Evolutionary conservation across 352 stramenopile species (phyloP).

Genomic region (Globisporangium barbulae): DNA sequence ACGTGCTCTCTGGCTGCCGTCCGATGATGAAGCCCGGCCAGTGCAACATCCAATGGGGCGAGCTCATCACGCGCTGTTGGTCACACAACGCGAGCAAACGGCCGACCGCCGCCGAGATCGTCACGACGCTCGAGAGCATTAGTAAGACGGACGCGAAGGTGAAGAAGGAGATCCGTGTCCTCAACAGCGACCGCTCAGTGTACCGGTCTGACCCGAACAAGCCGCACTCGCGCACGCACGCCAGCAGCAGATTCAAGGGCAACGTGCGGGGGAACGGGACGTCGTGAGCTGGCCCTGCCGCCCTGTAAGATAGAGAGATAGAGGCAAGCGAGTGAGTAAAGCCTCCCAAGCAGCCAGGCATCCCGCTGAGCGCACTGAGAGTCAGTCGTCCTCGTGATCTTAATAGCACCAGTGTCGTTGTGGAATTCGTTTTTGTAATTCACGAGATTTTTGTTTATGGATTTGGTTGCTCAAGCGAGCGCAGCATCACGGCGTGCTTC

Average conservation of each 20-base stretch:
- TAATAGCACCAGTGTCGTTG: constrained; percentile 10
- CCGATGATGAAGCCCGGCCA: constrained; percentile 72
- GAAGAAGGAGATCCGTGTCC: constrained; percentile 61
- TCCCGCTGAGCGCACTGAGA: background rate
- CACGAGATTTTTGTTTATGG: background rate
- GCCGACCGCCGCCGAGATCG: constrained; percentile 77
- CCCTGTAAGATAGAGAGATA: constrained; percentile 20
- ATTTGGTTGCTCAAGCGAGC: background rate
- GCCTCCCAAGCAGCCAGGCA: background rate
- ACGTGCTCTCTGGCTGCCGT: constrained; percentile 70
- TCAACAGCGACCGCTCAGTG: constrained; percentile 80
- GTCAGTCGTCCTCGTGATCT: background rate
- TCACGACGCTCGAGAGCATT: constrained; percentile 75
- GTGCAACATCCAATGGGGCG: constrained; percentile 82
- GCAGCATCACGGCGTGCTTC: constrained; percentile 17
- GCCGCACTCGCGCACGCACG: constrained; percentile 42
- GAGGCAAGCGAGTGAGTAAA: constrained; percentile 4
- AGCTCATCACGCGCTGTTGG: constrained; percentile 84
- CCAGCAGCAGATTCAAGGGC: constrained; percentile 37
- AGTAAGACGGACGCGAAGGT: constrained; percentile 66
- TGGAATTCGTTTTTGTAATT: background rate
- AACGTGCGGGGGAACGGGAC: constrained; percentile 59
- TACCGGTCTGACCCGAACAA: constrained; percentile 68
- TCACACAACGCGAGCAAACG: constrained; percentile 68
- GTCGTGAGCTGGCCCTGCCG: constrained; percentile 6